Evolutionary conservation across 257 asterid species (phyloP).

Genomic region (Solanum chmielewskii): DNA sequence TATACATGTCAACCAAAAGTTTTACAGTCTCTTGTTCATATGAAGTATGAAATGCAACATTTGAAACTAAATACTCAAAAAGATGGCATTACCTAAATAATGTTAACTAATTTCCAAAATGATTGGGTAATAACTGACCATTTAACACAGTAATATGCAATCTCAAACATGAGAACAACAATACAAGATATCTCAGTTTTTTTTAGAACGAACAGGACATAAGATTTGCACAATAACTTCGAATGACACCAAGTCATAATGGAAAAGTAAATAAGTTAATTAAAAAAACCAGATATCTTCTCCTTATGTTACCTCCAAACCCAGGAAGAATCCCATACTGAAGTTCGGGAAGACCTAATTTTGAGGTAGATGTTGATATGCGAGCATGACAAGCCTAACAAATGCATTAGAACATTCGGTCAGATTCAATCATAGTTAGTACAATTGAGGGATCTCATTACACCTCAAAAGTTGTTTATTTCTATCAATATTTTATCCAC

Average conservation of each 20-base stretch:
- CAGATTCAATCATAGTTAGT: neutral
- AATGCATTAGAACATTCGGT: neutral
- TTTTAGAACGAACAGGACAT: neutral
- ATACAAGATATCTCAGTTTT: neutral
- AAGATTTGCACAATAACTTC: neutral
- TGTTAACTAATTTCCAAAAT: neutral
- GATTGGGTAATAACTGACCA: neutral
- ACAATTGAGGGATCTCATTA: neutral
- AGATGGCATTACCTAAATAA: neutral
- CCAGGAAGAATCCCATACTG: slow-evolving; percentile 97
- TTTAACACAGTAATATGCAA: neutral
- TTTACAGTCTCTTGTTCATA: neutral
- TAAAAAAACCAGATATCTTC: neutral
- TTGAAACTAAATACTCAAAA: neutral
- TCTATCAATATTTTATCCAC: neutral
- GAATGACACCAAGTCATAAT: neutral
- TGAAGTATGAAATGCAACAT: neutral
- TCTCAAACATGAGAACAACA: neutral
- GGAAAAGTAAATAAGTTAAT: neutral
- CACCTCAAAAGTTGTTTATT: neutral
- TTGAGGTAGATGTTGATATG: slow-evolving; percentile 73
- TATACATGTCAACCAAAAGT: neutral
- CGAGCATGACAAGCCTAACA: slow-evolving; percentile 98
- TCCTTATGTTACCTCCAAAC: slow-evolving; percentile 63
- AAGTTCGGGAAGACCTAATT: slow-evolving; percentile 88